phyloP scores from a whole-genome alignment of 2,329 filamentous ascomycete genomes.

The Knoxdaviesia proteae region DNA sequence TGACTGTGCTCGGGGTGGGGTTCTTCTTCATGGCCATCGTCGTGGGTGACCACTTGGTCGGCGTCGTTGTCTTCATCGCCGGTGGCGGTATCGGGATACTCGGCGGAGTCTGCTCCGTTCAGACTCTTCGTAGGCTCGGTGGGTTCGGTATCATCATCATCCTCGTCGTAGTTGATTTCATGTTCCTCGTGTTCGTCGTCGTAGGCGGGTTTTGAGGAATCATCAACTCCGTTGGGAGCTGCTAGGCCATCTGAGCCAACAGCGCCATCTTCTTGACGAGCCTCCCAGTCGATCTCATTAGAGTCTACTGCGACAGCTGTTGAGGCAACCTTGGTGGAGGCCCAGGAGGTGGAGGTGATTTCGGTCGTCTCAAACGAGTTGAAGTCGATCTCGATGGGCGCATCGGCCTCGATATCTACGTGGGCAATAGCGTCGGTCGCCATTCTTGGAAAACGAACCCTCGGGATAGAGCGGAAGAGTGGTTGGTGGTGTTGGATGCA shows the following conservation, averaged over 20 bases:
- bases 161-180: conserved; percentile 7
- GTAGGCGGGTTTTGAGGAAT: too few relatives aligned
- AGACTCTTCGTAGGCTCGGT: too few relatives aligned
- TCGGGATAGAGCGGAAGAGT: too few relatives aligned
- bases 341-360: background rate
- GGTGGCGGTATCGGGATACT: too few relatives aligned
- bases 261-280: background rate
- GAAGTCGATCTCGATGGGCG: conserved; percentile 12
- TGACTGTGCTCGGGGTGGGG: background rate
- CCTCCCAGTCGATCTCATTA: conserved; percentile 6
- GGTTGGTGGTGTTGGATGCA: too few relatives aligned
- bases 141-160: too few relatives aligned
- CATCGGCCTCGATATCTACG: conserved; percentile 7
- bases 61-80: too few relatives aligned
- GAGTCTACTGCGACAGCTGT: conserved; percentile 1
- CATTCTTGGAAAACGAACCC: background rate
- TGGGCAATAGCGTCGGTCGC: conserved; percentile 6
- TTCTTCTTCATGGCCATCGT: conserved; percentile 1
- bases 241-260: too few relatives aligned
- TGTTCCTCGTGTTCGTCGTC: conserved; percentile 4
- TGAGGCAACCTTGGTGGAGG: background rate
- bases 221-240: too few relatives aligned
- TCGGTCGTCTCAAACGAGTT: conserved; percentile 17
- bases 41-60: background rate
- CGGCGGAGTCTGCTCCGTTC: too few relatives aligned